Evolutionary conservation across 768 basidiomycete species (phyloP).

Genomic region (Pleurotus tuoliensis): DNA sequence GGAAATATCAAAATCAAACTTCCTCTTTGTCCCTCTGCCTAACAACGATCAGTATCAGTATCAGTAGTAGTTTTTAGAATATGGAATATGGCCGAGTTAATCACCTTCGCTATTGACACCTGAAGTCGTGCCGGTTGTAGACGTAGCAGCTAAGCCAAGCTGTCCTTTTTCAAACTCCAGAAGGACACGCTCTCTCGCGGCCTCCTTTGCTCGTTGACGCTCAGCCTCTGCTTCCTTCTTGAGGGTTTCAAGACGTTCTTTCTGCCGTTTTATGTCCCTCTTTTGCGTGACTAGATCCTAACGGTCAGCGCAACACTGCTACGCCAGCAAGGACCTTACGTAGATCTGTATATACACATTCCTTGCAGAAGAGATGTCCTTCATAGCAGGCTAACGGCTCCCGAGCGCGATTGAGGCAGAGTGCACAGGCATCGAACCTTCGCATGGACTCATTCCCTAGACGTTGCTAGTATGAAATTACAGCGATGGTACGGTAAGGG

Average conservation of each 20-base stretch:
- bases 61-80: no score
- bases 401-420: slow-evolving; percentile 81
- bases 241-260: slow-evolving; percentile 68
- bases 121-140: slow-evolving; percentile 36
- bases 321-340: slow-evolving; percentile 39
- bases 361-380: slow-evolving; percentile 95
- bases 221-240: slow-evolving; percentile 81
- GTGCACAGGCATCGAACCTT: slow-evolving; percentile 84
- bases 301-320: slow-evolving; percentile 7
- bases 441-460: slow-evolving; percentile 93
- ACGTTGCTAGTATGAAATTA: slow-evolving; percentile 45
- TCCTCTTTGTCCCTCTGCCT: slow-evolving; percentile 72
- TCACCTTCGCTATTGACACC: slow-evolving; percentile 35
- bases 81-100: background rate
- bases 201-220: slow-evolving; percentile 57
- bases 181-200: slow-evolving; percentile 86
- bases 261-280: slow-evolving; percentile 90
- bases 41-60: slow-evolving; percentile 5
- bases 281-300: slow-evolving; percentile 70
- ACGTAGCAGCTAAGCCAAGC: slow-evolving; percentile 55
- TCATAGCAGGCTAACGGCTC: slow-evolving; percentile 81
- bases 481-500: background rate
- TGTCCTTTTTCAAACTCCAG: slow-evolving; percentile 88
- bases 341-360: slow-evolving; percentile 87
- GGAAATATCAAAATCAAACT: slow-evolving; percentile 77